These are phyloP conservation scores for Exophiala spinifera DNA, from an alignment of 2,329 filamentous ascomycete genomes.

Conservation along the genomic window DNA sequence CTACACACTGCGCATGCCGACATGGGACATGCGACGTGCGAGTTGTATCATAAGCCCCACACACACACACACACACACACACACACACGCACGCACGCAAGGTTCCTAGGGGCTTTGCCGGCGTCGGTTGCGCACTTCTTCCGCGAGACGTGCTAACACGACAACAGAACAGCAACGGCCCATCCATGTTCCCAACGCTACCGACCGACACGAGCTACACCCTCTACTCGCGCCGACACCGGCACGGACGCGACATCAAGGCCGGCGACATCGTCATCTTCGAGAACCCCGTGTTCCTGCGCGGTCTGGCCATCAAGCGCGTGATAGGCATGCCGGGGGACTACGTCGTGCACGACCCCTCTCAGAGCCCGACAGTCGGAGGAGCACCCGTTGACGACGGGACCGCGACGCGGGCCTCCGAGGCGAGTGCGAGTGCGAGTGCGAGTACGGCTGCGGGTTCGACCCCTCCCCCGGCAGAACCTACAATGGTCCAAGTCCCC, in stretches of 20 bases:
- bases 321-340: slow-evolving; percentile 69
- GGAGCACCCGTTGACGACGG: slow-evolving; percentile 18
- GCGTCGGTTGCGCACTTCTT: too few species aligned
- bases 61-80: too few species aligned
- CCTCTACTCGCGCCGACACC: slow-evolving; percentile 64
- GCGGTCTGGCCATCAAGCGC: slow-evolving; percentile 69
- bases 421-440: too few species aligned
- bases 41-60: too few species aligned
- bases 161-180: slow-evolving; percentile 47
- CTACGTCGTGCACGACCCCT: slow-evolving; percentile 48
- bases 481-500: slow-evolving; percentile 61
- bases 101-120: too few species aligned
- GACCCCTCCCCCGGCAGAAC: slow-evolving; percentile 12
- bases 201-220: slow-evolving; percentile 63
- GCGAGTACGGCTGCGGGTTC: too few species aligned
- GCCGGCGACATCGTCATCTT: slow-evolving; percentile 87
- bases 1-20: too few species aligned
- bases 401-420: neutral
- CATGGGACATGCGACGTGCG: too few species aligned
- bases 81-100: too few species aligned
- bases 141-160: too few species aligned
- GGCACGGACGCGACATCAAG: slow-evolving; percentile 62
- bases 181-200: slow-evolving; percentile 89
- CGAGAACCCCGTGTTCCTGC: slow-evolving; percentile 66
- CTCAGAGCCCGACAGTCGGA: slow-evolving; percentile 21